A percentile compares a stretch with the other conserved stretches of the same genome.
Evolutionary conservation across 1,284 basidiomycete genomes (phyloP).

Genomic region (Boletus sp.): DNA sequence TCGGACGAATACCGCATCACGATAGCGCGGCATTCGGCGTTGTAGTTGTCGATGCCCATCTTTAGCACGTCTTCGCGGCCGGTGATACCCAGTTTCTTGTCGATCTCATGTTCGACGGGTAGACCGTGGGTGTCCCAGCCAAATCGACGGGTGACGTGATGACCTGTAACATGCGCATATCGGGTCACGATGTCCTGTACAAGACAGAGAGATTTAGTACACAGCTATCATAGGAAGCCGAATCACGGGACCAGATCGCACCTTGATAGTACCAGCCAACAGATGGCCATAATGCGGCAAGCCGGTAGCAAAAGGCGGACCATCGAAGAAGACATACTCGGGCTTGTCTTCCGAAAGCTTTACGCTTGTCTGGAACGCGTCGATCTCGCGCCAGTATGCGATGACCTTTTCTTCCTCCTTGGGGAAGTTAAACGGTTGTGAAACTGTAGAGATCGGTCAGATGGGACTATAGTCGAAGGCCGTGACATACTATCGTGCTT

Average conservation of each 20-base stretch:
- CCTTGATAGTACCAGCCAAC: constrained; percentile 93
- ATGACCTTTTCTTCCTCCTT: constrained; percentile 93
- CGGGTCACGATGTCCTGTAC: constrained; percentile 90
- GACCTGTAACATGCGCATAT: constrained; percentile 91
- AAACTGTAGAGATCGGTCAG: constrained; percentile 43
- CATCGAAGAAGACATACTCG: constrained; percentile 95
- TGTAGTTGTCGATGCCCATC: constrained; percentile 98
- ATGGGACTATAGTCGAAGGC: constrained; percentile 1
- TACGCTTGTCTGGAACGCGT: constrained; percentile 94
- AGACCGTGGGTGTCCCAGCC: constrained; percentile 99
- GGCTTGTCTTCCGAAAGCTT: constrained; percentile 89
- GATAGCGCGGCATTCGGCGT: constrained; percentile 93
- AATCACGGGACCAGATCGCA: constrained; percentile 33
- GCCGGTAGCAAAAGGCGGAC: constrained; percentile 96
- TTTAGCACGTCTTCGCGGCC: constrained; percentile 91
- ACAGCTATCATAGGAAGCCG: not conserved
- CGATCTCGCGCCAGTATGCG: constrained; percentile 92
- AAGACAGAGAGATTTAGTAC: not conserved
- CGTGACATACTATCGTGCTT: constrained; percentile 31
- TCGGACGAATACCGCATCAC: constrained; percentile 97
- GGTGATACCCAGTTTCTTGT: constrained; percentile 93
- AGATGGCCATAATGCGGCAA: constrained; percentile 95
- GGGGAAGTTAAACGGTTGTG: constrained; percentile 81
- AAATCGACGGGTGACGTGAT: constrained; percentile 92
- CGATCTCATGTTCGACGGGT: constrained; percentile 99